These are phyloP conservation scores for Andrographis paniculata DNA, from an alignment of 305 asterid species.

Conservation along the genomic window DNA sequence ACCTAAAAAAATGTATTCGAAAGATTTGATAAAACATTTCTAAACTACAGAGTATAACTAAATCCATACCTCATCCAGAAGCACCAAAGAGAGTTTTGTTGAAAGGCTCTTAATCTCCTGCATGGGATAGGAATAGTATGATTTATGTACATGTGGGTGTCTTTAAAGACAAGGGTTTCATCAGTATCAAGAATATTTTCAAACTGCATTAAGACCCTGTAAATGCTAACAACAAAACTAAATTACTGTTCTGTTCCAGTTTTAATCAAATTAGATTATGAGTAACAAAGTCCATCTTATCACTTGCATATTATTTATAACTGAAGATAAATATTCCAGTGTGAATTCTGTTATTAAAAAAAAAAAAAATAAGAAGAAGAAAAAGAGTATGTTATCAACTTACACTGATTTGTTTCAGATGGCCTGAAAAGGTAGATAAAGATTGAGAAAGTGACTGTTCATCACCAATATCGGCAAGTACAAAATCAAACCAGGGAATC, in stretches of 20 bases:
- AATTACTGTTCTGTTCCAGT: not conserved
- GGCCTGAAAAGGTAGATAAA: conserved; percentile 97
- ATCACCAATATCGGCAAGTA: conserved; percentile 98
- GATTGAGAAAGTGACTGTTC: conserved; percentile 97
- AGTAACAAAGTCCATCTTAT: conserved; percentile 4
- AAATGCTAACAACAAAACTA: too few relatives aligned
- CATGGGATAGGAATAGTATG: conserved; percentile 13
- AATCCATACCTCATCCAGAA: conserved; percentile 80
- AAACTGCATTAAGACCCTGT: not conserved
- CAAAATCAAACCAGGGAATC: conserved; percentile 96
- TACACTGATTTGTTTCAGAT: conserved; percentile 95
- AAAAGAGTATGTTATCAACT: conserved; percentile 28
- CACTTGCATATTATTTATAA: conserved; percentile 7
- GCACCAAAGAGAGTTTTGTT: conserved; percentile 67
- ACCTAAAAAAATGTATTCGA: too few relatives aligned
- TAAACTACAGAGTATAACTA: conserved; percentile 10
- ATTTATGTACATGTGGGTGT: too few relatives aligned
- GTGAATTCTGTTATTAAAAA: conserved; percentile 5
- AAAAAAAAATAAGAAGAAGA: too few relatives aligned
- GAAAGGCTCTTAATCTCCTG: conserved; percentile 88
- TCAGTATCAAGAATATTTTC: too few relatives aligned
- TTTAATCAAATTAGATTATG: conserved; percentile 1
- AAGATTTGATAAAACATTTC: not conserved
- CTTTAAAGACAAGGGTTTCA: too few relatives aligned
- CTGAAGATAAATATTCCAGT: conserved; percentile 10